Evolutionary conservation across 202 grass and related monocot genomes (phyloP).

Genomic region (Panicum virgatum): DNA sequence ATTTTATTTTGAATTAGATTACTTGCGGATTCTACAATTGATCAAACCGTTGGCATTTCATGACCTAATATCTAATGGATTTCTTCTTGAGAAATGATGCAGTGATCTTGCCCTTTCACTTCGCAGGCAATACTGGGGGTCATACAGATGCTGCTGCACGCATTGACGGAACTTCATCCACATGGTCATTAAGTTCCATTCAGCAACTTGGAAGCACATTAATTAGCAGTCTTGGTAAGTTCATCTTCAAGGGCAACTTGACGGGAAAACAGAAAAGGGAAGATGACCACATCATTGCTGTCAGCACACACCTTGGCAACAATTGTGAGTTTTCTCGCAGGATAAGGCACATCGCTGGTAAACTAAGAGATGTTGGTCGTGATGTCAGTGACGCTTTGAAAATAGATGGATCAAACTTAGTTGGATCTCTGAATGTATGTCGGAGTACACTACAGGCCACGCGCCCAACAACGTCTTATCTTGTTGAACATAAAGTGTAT

Average conservation of each 20-base stretch:
- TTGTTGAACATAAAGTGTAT: not conserved
- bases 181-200: not conserved
- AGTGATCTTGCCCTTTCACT: not conserved
- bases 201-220: not conserved
- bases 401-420: not conserved
- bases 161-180: not conserved
- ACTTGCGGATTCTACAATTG: too few species aligned
- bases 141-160: not conserved
- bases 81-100: too few species aligned
- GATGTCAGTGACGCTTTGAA: not conserved
- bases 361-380: not conserved
- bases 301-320: not conserved
- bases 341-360: not conserved
- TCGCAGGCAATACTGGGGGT: not conserved
- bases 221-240: not conserved
- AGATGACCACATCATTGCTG: not conserved
- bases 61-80: not conserved
- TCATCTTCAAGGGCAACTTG: not conserved
- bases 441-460: not conserved
- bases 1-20: too few species aligned
- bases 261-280: not conserved
- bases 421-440: not conserved
- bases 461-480: not conserved
- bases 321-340: not conserved
- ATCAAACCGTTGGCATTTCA: not conserved